These are phyloP conservation scores for Hymenoscyphus fructigenus DNA, from an alignment of 2,329 filamentous ascomycete species.

Conservation along the genomic window DNA sequence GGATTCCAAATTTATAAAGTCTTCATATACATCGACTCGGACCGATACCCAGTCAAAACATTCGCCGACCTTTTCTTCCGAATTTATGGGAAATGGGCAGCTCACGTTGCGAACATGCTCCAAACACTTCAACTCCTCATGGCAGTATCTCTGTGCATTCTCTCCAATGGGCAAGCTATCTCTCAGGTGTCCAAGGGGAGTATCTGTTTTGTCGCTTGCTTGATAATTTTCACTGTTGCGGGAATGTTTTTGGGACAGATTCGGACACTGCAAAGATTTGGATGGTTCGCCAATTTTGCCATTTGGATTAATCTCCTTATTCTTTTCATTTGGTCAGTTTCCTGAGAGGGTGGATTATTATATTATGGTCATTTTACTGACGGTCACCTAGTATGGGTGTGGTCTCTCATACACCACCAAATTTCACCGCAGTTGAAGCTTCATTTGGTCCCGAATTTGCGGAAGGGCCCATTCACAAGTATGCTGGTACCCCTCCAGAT, in stretches of 20 bases:
- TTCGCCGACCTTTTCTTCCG: conserved; percentile 44
- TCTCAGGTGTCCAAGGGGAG: conserved; percentile 48
- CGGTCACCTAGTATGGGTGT: conserved; percentile 14
- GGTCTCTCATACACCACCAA: conserved; percentile 22
- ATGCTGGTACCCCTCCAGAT: conserved; percentile 42
- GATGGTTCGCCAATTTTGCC: conserved; percentile 54
- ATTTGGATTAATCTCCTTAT: conserved; percentile 57
- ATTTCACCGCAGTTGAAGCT: conserved; percentile 40
- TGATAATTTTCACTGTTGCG: conserved; percentile 48
- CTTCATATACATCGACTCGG: conserved; percentile 28
- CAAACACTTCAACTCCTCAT: conserved; percentile 50
- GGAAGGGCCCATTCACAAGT: conserved; percentile 35
- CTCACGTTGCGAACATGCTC: conserved; percentile 48
- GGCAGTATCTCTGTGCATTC: conserved; percentile 52
- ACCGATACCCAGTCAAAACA: conserved; percentile 29
- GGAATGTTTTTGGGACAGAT: conserved; percentile 57
- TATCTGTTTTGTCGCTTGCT: conserved; percentile 55
- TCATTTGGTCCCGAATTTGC: conserved; percentile 36
- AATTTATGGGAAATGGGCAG: conserved; percentile 43
- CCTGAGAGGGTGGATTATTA: too few species aligned
- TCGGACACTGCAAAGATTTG: conserved; percentile 53
- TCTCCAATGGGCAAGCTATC: conserved; percentile 53
- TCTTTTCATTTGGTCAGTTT: conserved; percentile 47
- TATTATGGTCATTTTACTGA: conserved; percentile 8
- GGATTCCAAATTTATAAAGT: conserved; percentile 31